Percentiles rank a stretch among this genome's conserved stretches.
These are phyloP conservation scores for Pseudonectria foliicola DNA, from an alignment of 2,329 filamentous ascomycete species.

Conservation along the genomic window DNA sequence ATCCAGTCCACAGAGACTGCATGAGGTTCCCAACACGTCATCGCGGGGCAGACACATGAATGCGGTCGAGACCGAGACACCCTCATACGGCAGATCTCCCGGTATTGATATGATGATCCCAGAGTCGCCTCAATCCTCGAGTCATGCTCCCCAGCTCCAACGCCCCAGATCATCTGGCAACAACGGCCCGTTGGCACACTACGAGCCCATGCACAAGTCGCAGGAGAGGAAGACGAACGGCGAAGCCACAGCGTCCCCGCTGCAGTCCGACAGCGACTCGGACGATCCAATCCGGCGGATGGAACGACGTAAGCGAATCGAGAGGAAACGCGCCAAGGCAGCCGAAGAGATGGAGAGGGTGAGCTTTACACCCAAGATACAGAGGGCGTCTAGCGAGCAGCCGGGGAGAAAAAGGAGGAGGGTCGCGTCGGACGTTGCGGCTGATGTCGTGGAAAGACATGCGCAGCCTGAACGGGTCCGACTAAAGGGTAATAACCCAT, in stretches of 20 bases:
- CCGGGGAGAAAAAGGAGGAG: constrained; percentile 23
- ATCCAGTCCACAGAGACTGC: constrained; percentile 33
- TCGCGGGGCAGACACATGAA: constrained; percentile 13
- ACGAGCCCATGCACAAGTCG: constrained; percentile 40
- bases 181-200: constrained; percentile 32
- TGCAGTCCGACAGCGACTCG: constrained; percentile 27
- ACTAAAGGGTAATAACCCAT: constrained; percentile 9
- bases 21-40: constrained; percentile 25
- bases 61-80: constrained; percentile 19
- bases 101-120: constrained; percentile 26
- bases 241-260: constrained; percentile 15
- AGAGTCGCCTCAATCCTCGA: constrained; percentile 28
- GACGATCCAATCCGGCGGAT: constrained; percentile 26
- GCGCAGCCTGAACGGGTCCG: background rate
- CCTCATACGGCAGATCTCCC: constrained; percentile 14
- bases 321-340: constrained; percentile 32
- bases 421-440: constrained; percentile 1
- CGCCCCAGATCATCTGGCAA: constrained; percentile 14
- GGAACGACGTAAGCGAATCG: constrained; percentile 31
- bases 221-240: constrained; percentile 32
- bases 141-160: constrained; percentile 13
- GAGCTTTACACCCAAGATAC: constrained; percentile 24
- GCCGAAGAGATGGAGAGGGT: constrained; percentile 35
- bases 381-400: constrained; percentile 14
- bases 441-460: background rate